phyloP scores from a whole-genome alignment of 1,139 yeast genomes.

The Suhomyces maxii region DNA sequence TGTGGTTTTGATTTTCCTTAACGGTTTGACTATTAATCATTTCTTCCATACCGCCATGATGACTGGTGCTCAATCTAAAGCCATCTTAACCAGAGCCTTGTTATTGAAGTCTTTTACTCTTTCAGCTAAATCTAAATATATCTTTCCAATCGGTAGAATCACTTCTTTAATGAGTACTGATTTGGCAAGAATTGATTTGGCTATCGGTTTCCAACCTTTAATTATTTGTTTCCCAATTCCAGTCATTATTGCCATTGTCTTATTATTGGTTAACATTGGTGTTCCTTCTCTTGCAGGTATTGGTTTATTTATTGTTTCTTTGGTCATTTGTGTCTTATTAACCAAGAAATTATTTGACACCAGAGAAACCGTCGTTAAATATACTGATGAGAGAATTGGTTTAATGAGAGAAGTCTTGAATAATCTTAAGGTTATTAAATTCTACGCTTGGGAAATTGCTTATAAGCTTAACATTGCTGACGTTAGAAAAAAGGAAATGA shows the following conservation, averaged over 20 bases:
- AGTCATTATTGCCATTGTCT: constrained; percentile 39
- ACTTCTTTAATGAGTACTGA: constrained; percentile 49
- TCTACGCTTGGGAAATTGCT: constrained; percentile 51
- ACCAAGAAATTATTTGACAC: constrained; percentile 37
- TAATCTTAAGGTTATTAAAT: constrained; percentile 46
- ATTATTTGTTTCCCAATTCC: constrained; percentile 48
- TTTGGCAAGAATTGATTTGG: constrained; percentile 47
- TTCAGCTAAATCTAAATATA: constrained; percentile 33
- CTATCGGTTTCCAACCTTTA: constrained; percentile 48
- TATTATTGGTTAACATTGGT: constrained; percentile 39
- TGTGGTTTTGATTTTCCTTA: constrained; percentile 38
- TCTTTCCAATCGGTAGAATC: constrained; percentile 42
- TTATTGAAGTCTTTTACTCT: constrained; percentile 42
- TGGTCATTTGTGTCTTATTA: constrained; percentile 38
- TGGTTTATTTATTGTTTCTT: constrained; percentile 43
- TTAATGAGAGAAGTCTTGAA: constrained; percentile 46
- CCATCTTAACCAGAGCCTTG: constrained; percentile 41
- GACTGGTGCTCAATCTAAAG: constrained; percentile 48
- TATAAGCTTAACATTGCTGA: constrained; percentile 38
- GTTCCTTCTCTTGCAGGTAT: constrained; percentile 45
- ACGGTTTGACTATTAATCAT: constrained; percentile 46
- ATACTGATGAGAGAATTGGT: constrained; percentile 43
- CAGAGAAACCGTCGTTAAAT: constrained; percentile 42
- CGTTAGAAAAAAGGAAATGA: constrained; percentile 43
- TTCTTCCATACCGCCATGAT: constrained; percentile 47